phyloP scores from a whole-genome alignment of 2,329 filamentous ascomycete genomes.

The Bipolaris zeicola region DNA sequence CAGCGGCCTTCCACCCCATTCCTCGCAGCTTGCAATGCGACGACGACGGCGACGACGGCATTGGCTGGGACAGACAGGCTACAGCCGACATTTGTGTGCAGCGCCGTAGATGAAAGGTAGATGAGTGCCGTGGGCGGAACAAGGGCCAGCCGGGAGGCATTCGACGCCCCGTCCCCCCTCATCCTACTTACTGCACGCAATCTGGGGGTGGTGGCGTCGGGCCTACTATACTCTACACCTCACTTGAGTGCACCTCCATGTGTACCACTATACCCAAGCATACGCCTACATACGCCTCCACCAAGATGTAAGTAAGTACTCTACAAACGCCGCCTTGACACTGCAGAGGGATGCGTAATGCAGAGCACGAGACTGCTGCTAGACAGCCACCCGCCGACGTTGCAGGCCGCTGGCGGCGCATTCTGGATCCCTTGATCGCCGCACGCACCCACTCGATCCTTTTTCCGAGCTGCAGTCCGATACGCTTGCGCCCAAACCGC shows the following conservation, averaged over 20 bases:
- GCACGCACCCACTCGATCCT: conserved; percentile 6
- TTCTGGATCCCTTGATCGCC: conserved; percentile 1
- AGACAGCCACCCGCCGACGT: conserved; percentile 24
- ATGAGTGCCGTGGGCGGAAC: conserved; percentile 14
- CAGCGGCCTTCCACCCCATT: conserved; percentile 3
- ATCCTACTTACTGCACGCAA: no score
- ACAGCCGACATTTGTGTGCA: conserved; percentile 40
- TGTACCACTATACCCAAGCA: no score
- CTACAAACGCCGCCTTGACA: no score
- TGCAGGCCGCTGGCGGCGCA: background rate
- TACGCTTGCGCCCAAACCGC: conserved; percentile 12
- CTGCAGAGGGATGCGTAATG: no score
- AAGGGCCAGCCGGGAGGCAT: background rate
- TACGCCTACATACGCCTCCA: no score
- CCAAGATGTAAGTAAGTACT: no score
- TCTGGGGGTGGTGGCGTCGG: no score
- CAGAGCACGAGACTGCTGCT: conserved; percentile 1
- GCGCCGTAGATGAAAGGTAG: conserved; percentile 28
- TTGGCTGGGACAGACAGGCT: conserved; percentile 2
- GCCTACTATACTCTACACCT: no score
- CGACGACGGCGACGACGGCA: background rate
- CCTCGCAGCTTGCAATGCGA: conserved; percentile 8
- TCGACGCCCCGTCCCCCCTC: conserved; percentile 22
- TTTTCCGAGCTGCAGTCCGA: conserved; percentile 6
- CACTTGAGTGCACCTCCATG: no score